Percentiles rank a stretch among this genome's conserved stretches.
Evolutionary conservation across 164 flowering plant species (phyloP).

Genomic region (Annona squamosa): DNA sequence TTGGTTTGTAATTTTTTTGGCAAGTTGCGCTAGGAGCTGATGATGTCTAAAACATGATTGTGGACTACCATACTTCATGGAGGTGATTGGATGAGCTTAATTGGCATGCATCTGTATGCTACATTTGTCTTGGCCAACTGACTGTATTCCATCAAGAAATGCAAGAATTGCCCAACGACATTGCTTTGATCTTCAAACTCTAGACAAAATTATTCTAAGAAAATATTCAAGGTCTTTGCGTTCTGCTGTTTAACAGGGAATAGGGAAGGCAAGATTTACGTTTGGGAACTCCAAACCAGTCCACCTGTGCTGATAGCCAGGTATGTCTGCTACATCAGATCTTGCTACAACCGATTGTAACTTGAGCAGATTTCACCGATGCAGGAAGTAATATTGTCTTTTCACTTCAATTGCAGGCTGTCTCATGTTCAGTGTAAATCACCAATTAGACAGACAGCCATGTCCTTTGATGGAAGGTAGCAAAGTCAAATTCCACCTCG

Average conservation of each 20-base stretch:
- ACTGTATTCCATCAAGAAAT: neutral
- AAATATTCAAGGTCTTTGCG: neutral
- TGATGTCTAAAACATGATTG: neutral
- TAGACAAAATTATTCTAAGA: neutral
- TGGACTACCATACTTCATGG: neutral
- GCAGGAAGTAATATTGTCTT: neutral
- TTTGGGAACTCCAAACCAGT: conserved; percentile 92
- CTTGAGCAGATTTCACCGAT: neutral
- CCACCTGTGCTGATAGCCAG: conserved; percentile 82
- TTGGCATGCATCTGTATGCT: neutral
- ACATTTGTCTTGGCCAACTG: neutral
- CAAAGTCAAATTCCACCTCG: neutral
- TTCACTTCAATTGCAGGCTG: conserved; percentile 38
- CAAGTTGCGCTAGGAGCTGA: neutral
- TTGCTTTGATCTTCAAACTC: neutral
- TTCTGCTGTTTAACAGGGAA: conserved; percentile 47
- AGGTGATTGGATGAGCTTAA: neutral
- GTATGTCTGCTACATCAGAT: conserved; percentile 19
- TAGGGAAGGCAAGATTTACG: conserved; percentile 90
- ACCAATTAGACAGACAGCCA: conserved; percentile 87
- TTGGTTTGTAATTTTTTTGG: too few relatives aligned
- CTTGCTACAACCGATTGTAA: neutral
- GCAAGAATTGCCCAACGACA: neutral
- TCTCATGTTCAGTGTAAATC: conserved; percentile 82
- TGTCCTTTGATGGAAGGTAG: conserved; percentile 97